A percentile compares a stretch with the other conserved stretches of the same genome.
phyloP scores from a whole-genome alignment of 2,329 filamentous ascomycete genomes.

The Xylaria sp. region DNA sequence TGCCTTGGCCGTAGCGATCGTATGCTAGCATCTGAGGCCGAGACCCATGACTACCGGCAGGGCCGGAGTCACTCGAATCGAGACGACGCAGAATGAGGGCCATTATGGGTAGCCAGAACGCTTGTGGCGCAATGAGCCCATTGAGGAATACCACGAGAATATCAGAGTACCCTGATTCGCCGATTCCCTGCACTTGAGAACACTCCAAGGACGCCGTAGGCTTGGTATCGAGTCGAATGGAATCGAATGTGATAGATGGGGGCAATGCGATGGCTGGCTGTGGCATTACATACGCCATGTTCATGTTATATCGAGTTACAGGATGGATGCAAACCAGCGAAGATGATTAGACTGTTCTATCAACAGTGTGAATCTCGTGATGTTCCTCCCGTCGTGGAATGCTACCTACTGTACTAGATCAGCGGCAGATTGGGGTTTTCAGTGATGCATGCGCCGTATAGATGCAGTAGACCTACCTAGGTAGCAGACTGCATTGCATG shows the following conservation, averaged over 20 bases:
- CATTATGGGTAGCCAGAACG: constrained; percentile 35
- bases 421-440: too few relatives aligned
- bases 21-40: constrained; percentile 55
- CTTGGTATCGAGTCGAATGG: constrained; percentile 29
- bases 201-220: constrained; percentile 29
- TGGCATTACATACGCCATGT: constrained; percentile 25
- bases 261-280: constrained; percentile 30
- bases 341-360: background rate
- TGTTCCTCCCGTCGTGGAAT: background rate
- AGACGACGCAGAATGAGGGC: constrained; percentile 26
- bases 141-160: constrained; percentile 39
- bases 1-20: constrained; percentile 63
- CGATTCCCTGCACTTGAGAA: constrained; percentile 25
- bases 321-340: background rate
- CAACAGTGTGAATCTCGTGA: background rate
- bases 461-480: too few relatives aligned
- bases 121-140: constrained; percentile 37
- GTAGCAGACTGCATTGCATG: too few relatives aligned
- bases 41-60: constrained; percentile 24
- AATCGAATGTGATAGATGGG: constrained; percentile 28
- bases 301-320: background rate
- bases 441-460: too few relatives aligned
- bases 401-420: background rate
- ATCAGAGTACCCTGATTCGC: constrained; percentile 19
- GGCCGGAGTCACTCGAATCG: background rate